These are phyloP conservation scores for Neonectria coccinea DNA, from an alignment of 2,329 filamentous ascomycete genomes.

Conservation along the genomic window DNA sequence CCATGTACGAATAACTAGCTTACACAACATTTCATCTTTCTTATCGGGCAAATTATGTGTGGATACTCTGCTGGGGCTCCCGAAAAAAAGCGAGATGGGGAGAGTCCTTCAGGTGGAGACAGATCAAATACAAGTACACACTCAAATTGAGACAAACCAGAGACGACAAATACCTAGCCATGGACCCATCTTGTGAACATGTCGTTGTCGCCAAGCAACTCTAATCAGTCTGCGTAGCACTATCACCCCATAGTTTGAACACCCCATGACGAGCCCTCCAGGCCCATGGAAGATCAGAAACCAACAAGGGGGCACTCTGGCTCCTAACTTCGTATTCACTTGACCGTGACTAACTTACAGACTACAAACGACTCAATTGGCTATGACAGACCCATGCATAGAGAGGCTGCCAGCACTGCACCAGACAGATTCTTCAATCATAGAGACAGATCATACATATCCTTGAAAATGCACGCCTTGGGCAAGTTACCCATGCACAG, in stretches of 20 bases:
- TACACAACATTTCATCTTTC: background rate
- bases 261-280: background rate
- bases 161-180: background rate
- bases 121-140: slow-evolving; percentile 3
- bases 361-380: background rate
- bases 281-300: background rate
- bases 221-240: background rate
- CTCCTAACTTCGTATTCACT: background rate
- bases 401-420: background rate
- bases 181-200: slow-evolving; percentile 4
- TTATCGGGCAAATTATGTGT: slow-evolving; percentile 1
- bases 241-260: background rate
- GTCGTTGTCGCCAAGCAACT: slow-evolving; percentile 6
- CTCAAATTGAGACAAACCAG: slow-evolving; percentile 10
- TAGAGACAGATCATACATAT: background rate
- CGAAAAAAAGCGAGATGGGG: slow-evolving; percentile 1
- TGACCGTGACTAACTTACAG: too few relatives aligned
- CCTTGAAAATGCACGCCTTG: background rate
- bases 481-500: background rate
- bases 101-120: slow-evolving; percentile 2
- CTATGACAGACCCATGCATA: background rate
- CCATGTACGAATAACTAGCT: background rate
- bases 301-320: background rate
- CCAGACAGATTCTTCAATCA: background rate
- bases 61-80: background rate